Evolutionary conservation across 2,329 filamentous ascomycete species (phyloP).

Genomic region (Fusarium coffeatum): DNA sequence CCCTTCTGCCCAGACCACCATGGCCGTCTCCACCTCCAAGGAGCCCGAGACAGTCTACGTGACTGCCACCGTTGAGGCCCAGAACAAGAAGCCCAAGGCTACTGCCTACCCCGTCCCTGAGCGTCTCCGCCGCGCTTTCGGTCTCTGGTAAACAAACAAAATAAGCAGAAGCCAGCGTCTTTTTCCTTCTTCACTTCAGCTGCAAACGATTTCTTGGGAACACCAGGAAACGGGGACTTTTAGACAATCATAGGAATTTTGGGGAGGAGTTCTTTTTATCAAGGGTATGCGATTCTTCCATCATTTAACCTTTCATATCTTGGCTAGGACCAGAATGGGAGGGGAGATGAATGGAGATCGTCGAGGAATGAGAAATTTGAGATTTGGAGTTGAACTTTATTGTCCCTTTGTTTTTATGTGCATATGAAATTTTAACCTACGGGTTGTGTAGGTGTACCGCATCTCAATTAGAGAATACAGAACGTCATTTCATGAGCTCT

Average conservation of each 20-base stretch:
- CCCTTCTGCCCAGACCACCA: constrained; percentile 31
- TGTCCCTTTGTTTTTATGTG: constrained; percentile 41
- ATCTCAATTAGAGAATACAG: constrained; percentile 27
- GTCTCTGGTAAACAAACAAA: constrained; percentile 26
- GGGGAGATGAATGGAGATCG: not conserved
- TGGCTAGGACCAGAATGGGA: constrained; percentile 26
- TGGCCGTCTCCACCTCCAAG: constrained; percentile 37
- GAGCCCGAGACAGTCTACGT: constrained; percentile 45
- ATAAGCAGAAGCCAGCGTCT: not conserved
- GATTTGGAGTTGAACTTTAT: constrained; percentile 30
- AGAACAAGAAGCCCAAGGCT: constrained; percentile 14
- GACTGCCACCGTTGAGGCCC: constrained; percentile 37
- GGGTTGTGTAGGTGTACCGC: constrained; percentile 27
- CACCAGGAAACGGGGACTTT: not conserved
- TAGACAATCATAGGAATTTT: constrained; percentile 12
- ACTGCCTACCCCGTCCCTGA: constrained; percentile 19
- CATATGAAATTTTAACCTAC: constrained; percentile 33
- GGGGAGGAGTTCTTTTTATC: constrained; percentile 14
- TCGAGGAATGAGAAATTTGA: constrained; percentile 26
- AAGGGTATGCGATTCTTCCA: constrained; percentile 1
- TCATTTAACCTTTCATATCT: not conserved
- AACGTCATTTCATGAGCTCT: constrained; percentile 3
- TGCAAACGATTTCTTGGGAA: constrained; percentile 3
- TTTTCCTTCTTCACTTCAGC: constrained; percentile 17
- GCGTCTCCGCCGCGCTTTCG: constrained; percentile 40